Evolutionary conservation across 106 monocot species (phyloP).

Genomic region (Apostasia shenzhenica): DNA sequence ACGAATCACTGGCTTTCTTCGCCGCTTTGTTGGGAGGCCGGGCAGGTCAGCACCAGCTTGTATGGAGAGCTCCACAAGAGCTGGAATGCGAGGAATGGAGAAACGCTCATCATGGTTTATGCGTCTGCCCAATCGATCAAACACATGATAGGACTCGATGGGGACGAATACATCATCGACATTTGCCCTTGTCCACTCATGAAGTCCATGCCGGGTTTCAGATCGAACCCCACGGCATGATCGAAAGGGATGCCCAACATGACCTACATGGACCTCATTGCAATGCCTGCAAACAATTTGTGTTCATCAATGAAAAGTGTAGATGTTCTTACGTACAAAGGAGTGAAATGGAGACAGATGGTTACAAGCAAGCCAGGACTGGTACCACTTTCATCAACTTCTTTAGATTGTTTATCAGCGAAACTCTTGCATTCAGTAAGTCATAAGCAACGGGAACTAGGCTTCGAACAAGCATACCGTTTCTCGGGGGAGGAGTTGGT

Average conservation of each 20-base stretch:
- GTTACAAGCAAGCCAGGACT: constrained; percentile 92
- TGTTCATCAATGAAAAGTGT: background rate
- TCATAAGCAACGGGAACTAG: constrained; percentile 88
- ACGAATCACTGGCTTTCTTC: constrained; percentile 83
- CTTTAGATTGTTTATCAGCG: constrained; percentile 84
- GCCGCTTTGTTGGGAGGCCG: constrained; percentile 67
- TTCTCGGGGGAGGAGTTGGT: constrained; percentile 68
- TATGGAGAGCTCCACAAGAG: constrained; percentile 83
- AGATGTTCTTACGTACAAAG: background rate
- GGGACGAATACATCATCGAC: constrained; percentile 67
- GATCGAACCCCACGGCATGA: constrained; percentile 66
- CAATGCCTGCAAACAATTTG: constrained; percentile 48
- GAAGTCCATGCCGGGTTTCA: constrained; percentile 51
- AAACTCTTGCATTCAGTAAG: constrained; percentile 68
- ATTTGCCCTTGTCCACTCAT: constrained; percentile 65
- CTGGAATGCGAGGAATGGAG: constrained; percentile 59
- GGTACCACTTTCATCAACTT: constrained; percentile 74
- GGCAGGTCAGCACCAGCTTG: constrained; percentile 94
- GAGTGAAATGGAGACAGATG: constrained; percentile 3
- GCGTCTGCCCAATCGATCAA: constrained; percentile 76
- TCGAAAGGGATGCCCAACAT: constrained; percentile 68
- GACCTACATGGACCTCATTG: constrained; percentile 87
- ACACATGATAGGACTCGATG: constrained; percentile 69
- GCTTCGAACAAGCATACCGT: constrained; percentile 80
- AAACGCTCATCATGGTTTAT: constrained; percentile 82